Percentiles rank a stretch among this genome's conserved stretches.
Evolutionary conservation across 371 early-diverging fungal genomes (phyloP).

Genomic region (Aphelidium insulamus): DNA sequence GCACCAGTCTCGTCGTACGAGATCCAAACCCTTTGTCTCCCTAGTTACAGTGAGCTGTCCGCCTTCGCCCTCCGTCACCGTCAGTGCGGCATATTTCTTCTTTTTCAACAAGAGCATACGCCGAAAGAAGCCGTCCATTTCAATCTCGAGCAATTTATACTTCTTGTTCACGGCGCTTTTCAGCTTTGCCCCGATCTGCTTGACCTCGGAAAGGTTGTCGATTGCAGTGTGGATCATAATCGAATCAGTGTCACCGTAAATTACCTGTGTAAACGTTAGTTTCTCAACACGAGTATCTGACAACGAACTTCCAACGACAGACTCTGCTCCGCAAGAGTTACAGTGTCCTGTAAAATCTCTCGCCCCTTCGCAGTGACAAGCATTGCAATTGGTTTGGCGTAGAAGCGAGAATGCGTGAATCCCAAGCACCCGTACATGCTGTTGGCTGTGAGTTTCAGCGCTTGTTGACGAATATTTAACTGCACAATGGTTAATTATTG

Average conservation of each 20-base stretch:
- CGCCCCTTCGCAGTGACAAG: constrained; percentile 94
- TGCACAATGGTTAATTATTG: constrained; percentile 6
- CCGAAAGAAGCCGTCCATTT: constrained; percentile 88
- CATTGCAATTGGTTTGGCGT: constrained; percentile 94
- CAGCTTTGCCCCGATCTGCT: constrained; percentile 56
- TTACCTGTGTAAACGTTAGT: constrained; percentile 27
- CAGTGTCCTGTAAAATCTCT: constrained; percentile 89
- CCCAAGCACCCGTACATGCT: constrained; percentile 99
- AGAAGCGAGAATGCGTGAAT: constrained; percentile 84
- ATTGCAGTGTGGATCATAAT: constrained; percentile 96
- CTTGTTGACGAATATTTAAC: constrained; percentile 88
- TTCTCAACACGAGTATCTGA: not conserved
- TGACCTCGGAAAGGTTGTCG: constrained; percentile 43
- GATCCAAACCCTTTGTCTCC: constrained; percentile 96
- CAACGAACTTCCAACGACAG: constrained; percentile 34
- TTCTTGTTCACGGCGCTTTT: constrained; percentile 71
- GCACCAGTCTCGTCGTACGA: constrained; percentile 97
- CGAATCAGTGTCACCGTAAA: constrained; percentile 99
- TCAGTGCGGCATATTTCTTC: constrained; percentile 96
- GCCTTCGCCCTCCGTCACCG: constrained; percentile 39
- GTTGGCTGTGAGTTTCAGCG: constrained; percentile 97
- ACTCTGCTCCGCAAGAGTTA: constrained; percentile 54
- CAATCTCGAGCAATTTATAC: constrained; percentile 88
- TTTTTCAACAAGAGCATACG: constrained; percentile 93
- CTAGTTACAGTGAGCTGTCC: constrained; percentile 24